phyloP scores from a whole-genome alignment of 2,329 filamentous ascomycete genomes.

The Aspergillus spinulosporus region DNA sequence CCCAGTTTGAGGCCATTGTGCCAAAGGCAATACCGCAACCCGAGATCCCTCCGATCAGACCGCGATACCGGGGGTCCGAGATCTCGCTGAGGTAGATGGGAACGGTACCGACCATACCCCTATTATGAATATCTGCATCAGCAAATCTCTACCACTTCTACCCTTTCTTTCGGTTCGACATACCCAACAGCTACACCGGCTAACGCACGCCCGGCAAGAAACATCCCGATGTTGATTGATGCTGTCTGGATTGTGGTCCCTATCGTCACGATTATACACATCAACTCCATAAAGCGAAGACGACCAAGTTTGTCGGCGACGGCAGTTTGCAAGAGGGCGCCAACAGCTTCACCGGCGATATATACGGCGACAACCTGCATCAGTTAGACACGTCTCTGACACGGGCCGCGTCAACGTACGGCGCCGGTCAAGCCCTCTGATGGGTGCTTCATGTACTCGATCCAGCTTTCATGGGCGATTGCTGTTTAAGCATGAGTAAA shows the following conservation, averaged over 20 bases:
- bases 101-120: conserved; percentile 53
- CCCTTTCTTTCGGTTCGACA: conserved; percentile 12
- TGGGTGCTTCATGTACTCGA: conserved; percentile 59
- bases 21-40: conserved; percentile 58
- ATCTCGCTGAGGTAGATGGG: conserved; percentile 60
- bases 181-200: conserved; percentile 52
- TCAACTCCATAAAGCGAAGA: conserved; percentile 56
- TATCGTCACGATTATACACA: conserved; percentile 57
- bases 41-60: conserved; percentile 56
- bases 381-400: not conserved
- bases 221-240: conserved; percentile 57
- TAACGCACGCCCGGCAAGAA: conserved; percentile 52
- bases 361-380: conserved; percentile 57
- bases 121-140: conserved; percentile 18
- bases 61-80: conserved; percentile 50
- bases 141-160: not conserved
- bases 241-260: conserved; percentile 57
- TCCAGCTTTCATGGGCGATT: conserved; percentile 62
- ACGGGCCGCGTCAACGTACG: conserved; percentile 30
- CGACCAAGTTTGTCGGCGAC: conserved; percentile 56
- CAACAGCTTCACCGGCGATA: conserved; percentile 60
- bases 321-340: conserved; percentile 55
- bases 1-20: conserved; percentile 60
- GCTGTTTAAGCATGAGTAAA: conserved; percentile 34
- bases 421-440: conserved; percentile 57